A percentile compares a stretch with the other conserved stretches of the same genome.
Conservation (phyloP, 2,329 filamentous ascomycete species). For the Colletotrichum camelliae region DNA sequence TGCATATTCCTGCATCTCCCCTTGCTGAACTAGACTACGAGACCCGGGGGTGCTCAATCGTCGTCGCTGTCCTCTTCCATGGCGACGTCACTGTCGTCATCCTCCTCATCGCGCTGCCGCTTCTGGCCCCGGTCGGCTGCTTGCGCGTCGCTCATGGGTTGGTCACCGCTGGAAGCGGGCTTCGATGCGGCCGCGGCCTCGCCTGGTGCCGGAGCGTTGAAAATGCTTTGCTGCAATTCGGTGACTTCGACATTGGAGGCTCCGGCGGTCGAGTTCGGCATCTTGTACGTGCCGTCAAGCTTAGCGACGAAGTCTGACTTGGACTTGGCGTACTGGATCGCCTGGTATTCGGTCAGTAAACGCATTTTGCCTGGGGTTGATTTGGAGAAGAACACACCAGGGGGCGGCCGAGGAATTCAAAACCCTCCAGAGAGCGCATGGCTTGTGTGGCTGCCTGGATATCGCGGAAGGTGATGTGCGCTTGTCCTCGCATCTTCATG, state of each 20-base stretch:
- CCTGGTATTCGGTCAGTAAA: constrained; percentile 55
- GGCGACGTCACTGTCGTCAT: constrained; percentile 73
- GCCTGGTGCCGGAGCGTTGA: constrained; percentile 69
- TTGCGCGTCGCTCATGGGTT: constrained; percentile 55
- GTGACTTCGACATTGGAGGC: constrained; percentile 68
- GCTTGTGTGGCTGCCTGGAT: constrained; percentile 92
- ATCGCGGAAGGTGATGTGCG: constrained; percentile 90
- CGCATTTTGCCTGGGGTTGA: background rate
- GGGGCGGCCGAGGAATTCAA: constrained; percentile 82
- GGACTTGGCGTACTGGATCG: constrained; percentile 88
- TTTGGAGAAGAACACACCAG: constrained; percentile 65
- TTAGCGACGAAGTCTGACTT: constrained; percentile 90
- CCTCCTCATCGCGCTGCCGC: constrained; percentile 69
- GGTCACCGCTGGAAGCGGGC: constrained; percentile 52
- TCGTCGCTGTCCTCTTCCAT: constrained; percentile 78
- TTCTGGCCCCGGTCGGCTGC: constrained; percentile 70
- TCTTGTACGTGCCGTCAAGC: constrained; percentile 87
- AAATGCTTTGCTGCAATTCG: constrained; percentile 80
- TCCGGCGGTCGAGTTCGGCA: constrained; percentile 56
- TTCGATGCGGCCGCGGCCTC: constrained; percentile 48
- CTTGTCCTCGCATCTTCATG: constrained; percentile 92
- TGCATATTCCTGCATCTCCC: background rate
- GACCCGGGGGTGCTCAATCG: constrained; percentile 51
- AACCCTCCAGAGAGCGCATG: constrained; percentile 86
- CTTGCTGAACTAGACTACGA: background rate